Evolutionary conservation across 768 basidiomycete species (phyloP), one percentile per base, ranked within the genome.

Genomic region (Hericium alpestre): DNA sequence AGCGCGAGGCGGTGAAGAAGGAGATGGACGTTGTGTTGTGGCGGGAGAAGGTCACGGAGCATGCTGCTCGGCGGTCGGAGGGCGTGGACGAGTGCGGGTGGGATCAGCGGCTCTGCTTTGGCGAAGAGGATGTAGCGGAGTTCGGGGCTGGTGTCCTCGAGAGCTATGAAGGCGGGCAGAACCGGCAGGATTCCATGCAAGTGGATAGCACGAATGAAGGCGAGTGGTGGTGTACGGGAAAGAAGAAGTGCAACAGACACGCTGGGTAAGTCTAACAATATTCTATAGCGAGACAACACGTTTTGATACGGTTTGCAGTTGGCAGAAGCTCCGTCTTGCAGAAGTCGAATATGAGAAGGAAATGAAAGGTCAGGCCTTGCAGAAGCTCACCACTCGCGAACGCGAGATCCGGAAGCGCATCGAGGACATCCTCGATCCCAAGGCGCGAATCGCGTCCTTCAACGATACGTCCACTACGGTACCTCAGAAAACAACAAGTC

Each of bases 61-160:
- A 88, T 46, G 88, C 87, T 22, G 76, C 72, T n/a, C 79, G 79
- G 47, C 77, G 87, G 39, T 81, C 86, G 10, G 81, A 82, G 58
- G 71, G 73, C n/a, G 66, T 81, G 15, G 79, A 80, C 16, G 80
- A 82, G 63, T 96, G 93, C 69, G 92, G 93, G 4, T 93, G 92
- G 84, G 93, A 96, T 68, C 83, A 85, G 63, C 77, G 93, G 32
- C 74, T 96, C 22, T 87, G 87, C 58, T 84, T 86, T 66, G 85
- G 85, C n/a, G 87, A 91, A 50, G 82, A 84, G 57, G 87, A 90
- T 66, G 90, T 82, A 75, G 77, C 72, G 39, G 86, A 85, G 51
- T 86, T 83, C 68, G 86, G 82, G 9, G 73, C 70, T 2, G 79
- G 78, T 15, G 86, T 84, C 23, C 63, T 89, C 63, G 84, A 90